A percentile compares a stretch with the other conserved stretches of the same genome.
Evolutionary conservation across 2,329 filamentous ascomycete genomes (phyloP).

Genomic region (Pseudogymnoascus destructans): DNA sequence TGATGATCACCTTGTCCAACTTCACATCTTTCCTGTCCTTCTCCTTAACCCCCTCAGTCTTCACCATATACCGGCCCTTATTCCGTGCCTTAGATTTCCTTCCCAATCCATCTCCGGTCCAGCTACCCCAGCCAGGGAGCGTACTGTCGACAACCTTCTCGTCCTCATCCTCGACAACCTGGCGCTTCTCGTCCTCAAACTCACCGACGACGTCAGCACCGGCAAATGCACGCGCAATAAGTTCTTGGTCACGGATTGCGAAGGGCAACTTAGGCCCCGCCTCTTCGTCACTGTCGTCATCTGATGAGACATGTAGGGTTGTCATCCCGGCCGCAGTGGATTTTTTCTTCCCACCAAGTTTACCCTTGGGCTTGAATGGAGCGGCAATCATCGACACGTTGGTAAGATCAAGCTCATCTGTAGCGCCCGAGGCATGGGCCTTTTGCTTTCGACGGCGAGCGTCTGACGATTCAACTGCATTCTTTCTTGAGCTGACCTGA

Average conservation of each 20-base stretch:
- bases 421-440: slow-evolving; percentile 21
- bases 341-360: slow-evolving; percentile 22
- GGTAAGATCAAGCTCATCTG: slow-evolving; percentile 25
- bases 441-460: slow-evolving; percentile 24
- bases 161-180: slow-evolving; percentile 59
- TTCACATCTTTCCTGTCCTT: slow-evolving; percentile 70
- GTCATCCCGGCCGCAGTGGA: slow-evolving; percentile 17
- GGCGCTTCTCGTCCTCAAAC: slow-evolving; percentile 69
- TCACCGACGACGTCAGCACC: slow-evolving; percentile 71
- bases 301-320: slow-evolving; percentile 18
- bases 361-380: slow-evolving; percentile 18
- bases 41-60: slow-evolving; percentile 59
- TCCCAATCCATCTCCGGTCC: slow-evolving; percentile 74
- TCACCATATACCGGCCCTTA: slow-evolving; percentile 47
- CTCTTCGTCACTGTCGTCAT: slow-evolving; percentile 31
- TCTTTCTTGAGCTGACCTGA: slow-evolving; percentile 18
- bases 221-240: slow-evolving; percentile 76
- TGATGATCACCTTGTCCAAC: slow-evolving; percentile 77
- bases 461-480: slow-evolving; percentile 21
- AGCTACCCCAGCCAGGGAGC: slow-evolving; percentile 89
- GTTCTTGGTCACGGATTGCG: slow-evolving; percentile 46
- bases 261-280: slow-evolving; percentile 41
- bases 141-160: slow-evolving; percentile 71
- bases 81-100: slow-evolving; percentile 54
- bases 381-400: slow-evolving; percentile 23